These are phyloP conservation scores for Westerdykella sp. DNA, from an alignment of 2,329 filamentous ascomycete species.

Conservation along the genomic window DNA sequence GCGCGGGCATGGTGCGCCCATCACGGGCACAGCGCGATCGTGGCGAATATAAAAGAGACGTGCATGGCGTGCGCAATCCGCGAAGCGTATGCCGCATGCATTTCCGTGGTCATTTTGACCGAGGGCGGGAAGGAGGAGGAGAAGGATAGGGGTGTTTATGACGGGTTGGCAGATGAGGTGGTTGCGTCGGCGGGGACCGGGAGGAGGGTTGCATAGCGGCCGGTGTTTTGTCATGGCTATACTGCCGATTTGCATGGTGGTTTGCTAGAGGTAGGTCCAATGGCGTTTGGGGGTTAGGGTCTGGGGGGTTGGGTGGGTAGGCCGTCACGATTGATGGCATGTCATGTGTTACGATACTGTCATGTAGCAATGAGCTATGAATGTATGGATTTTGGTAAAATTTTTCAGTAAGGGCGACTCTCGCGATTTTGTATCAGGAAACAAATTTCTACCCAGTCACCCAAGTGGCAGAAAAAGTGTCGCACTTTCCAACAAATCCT, in stretches of 20 bases:
- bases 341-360: slow-evolving; percentile 2
- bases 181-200: not conserved
- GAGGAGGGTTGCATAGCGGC: not conserved
- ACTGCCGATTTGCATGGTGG: too few relatives aligned
- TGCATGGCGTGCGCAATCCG: slow-evolving; percentile 69
- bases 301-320: too few relatives aligned
- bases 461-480: too few relatives aligned
- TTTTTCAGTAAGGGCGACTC: not conserved
- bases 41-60: slow-evolving; percentile 62
- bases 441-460: too few relatives aligned
- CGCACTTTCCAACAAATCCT: too few relatives aligned
- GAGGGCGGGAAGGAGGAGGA: slow-evolving; percentile 42
- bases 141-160: slow-evolving; percentile 34
- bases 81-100: slow-evolving; percentile 66
- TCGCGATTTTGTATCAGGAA: too few relatives aligned
- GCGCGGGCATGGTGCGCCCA: slow-evolving; percentile 72
- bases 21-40: slow-evolving; percentile 64
- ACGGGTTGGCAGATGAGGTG: not conserved
- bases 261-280: too few relatives aligned
- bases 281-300: too few relatives aligned
- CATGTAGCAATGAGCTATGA: slow-evolving; percentile 26
- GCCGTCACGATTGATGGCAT: too few relatives aligned
- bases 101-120: slow-evolving; percentile 64
- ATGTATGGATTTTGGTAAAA: slow-evolving; percentile 17
- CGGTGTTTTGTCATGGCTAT: not conserved